Base-by-base conservation (phyloP, 164 flowering plant species). In the Vitis cinerea region DNA sequence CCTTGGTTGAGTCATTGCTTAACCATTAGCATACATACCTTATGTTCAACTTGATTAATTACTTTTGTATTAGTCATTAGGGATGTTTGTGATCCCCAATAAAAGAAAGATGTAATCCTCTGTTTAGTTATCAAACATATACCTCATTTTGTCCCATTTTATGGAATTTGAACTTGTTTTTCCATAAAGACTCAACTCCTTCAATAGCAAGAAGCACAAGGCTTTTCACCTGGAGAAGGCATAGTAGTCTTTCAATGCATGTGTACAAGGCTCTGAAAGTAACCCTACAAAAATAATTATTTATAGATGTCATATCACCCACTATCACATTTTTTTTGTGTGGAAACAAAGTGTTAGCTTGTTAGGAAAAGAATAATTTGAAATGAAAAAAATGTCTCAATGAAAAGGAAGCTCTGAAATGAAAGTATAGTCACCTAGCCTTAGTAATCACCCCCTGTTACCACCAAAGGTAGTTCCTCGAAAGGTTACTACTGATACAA, bases 201-300 rank as follows among this genome's bases (percentile, higher is more conserved):
- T 82, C 84, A 6, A 92, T 91, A 31, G 95, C 85, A 5, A 92
- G 92, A 58, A 90, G 85, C 59, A 85, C 83, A 29, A 90, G 75
- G 7, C 69, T 71, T 65, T 72, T 81, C 69, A 88, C 92, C 5
- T 79, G 72, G 52, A 85, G 48, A 13, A 77, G 82, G 11, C 66
- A 67, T 3, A 90, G 83, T 2, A 86, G 72, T 30, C 70, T 63
- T 79, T 88, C 87, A 30, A 90, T 77, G 67, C 95, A 88, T 44
- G 75, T 58, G 56, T 79, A 86, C 17, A 88, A 65, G 10, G 83
- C 15, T 55, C 19, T 88, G 87, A 72, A 90, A 90, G 70, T 85
- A 88, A 47, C 95, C 95, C 95, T 90, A 44, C 54, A 68, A 8
- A 71, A 66, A 74, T 4, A 66, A 29, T 10, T 50, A 37, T 2